Percentiles rank a stretch among this genome's conserved stretches.
Evolutionary conservation across 169 alveolate species (phyloP).

Genomic region (Babesia divergens): DNA sequence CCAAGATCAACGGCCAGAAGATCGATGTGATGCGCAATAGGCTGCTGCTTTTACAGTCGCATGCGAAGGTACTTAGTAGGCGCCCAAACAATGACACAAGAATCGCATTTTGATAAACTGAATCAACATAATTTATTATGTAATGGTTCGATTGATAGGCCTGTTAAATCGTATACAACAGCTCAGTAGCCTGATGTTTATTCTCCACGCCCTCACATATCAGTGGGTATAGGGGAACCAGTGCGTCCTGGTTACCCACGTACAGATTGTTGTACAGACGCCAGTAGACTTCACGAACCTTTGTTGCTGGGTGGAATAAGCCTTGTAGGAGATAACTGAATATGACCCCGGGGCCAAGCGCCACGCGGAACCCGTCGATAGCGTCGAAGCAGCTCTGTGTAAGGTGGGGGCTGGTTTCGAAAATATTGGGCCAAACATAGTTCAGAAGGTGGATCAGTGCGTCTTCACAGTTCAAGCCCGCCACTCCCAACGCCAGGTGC

Average conservation of each 20-base stretch:
- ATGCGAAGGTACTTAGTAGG: constrained; percentile 64
- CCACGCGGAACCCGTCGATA: constrained; percentile 96
- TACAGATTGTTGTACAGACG: constrained; percentile 96
- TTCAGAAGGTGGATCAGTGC: constrained; percentile 96
- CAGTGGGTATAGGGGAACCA: constrained; percentile 93
- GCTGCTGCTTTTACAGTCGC: constrained; percentile 42
- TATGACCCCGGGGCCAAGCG: constrained; percentile 97
- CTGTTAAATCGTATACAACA: constrained; percentile 39
- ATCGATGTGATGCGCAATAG: constrained; percentile 58
- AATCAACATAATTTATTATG: background rate
- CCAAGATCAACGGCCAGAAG: constrained; percentile 58
- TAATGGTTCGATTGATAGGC: background rate
- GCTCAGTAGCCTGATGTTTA: constrained; percentile 55
- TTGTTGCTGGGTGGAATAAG: constrained; percentile 99
- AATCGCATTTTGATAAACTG: constrained; percentile 15
- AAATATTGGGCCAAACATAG: constrained; percentile 99
- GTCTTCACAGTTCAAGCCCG: constrained; percentile 92
- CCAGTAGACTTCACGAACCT: constrained; percentile 96
- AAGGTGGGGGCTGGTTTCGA: constrained; percentile 97
- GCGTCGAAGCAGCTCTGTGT: constrained; percentile 98
- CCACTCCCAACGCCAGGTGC: constrained; percentile 96
- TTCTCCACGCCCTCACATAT: constrained; percentile 60
- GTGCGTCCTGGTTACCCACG: constrained; percentile 97
- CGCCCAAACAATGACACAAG: constrained; percentile 46
- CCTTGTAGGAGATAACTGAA: constrained; percentile 95